Base-by-base conservation (phyloP, 2,329 filamentous ascomycete genomes). In the Coniochaeta ligniaria region DNA sequence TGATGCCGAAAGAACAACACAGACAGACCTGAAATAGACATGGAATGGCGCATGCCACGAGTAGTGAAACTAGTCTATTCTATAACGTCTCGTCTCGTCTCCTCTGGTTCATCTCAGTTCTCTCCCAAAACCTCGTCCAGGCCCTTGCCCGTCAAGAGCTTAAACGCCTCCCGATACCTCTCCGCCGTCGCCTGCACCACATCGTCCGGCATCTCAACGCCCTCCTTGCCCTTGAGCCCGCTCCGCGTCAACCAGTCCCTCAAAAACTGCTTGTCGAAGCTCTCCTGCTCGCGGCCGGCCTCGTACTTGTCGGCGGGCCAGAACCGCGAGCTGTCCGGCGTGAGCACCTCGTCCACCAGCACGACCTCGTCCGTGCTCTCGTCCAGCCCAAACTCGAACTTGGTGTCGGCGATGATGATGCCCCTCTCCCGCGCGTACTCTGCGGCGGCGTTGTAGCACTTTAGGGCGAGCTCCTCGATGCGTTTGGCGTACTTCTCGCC, bases 191-290 rank as follows among this genome's bases (percentile, higher is more conserved):
- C 83, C 65, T 77, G 71, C 20, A 87, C 84, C 60, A 96, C 81
- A 58, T 93, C 87, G 4, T 86, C 81, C 0, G 90, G 87, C 79
- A 96, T 88, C 59, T 75, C 76, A 17, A 95, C 88, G 1, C 84
- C 88, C 28, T 87, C 80, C 75, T 90, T 89, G 1, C 88, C 89
- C 77, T 92, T 92, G 61, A 96, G 73, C 0, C 89, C 90, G 61
- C 89, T 80, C 56, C 72, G 75, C 2, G 86, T 88, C 68, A 97
- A 74, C 90, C 92, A 97, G 75, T 97, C 88, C 38, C 93, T 80
- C 66, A 96, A 73, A 69, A 83, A 88, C 76, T 93, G 89, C 81
- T 97, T 97, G 72, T 97, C 93, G 66, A 94, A 95, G 75, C 90
- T 95, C 60, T 88, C 83, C 78, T 96, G 92, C 60, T 89, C 82